Evolutionary conservation across 2,329 filamentous ascomycete species (phyloP).

Genomic region (Phyllosticta capitalensis): DNA sequence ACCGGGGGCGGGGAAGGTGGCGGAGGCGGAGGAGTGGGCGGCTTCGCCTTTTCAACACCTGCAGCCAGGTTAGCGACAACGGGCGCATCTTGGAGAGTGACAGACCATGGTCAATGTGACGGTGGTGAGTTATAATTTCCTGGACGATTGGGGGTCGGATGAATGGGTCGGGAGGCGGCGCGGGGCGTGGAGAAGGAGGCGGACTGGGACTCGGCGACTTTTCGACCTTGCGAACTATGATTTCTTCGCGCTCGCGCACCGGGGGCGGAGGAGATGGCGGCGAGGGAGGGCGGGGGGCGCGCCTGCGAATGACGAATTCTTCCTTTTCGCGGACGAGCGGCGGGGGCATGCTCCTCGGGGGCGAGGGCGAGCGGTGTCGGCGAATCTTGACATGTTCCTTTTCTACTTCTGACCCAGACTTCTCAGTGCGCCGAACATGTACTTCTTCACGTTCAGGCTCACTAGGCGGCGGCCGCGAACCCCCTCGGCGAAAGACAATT

Average conservation of each 20-base stretch:
- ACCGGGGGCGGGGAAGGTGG: conserved; percentile 32
- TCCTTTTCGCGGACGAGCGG: conserved; percentile 29
- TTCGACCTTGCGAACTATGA: conserved; percentile 39
- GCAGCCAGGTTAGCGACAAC: conserved; percentile 12
- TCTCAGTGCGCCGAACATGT: conserved; percentile 35
- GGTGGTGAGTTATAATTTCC: conserved; percentile 81
- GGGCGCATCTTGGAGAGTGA: conserved; percentile 5
- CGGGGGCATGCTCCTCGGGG: conserved; percentile 14
- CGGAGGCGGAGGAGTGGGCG: conserved; percentile 42
- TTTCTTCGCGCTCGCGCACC: conserved; percentile 29
- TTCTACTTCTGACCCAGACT: conserved; percentile 24
- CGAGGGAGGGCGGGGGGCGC: conserved; percentile 26
- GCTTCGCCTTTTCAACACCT: conserved; percentile 38
- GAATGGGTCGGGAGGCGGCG: conserved; percentile 52
- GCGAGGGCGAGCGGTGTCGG: conserved; percentile 13
- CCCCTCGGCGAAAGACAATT: conserved; percentile 35
- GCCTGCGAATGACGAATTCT: conserved; percentile 32
- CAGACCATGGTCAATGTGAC: conserved; percentile 78
- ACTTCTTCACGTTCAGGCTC: conserved; percentile 38
- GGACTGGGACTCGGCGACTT: conserved; percentile 41
- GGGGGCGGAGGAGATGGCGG: conserved; percentile 25
- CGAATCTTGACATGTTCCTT: conserved; percentile 33
- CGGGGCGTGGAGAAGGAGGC: conserved; percentile 35
- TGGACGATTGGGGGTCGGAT: conserved; percentile 73
- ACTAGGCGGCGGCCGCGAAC: conserved; percentile 22